Base-by-base conservation (phyloP, 306 rosid species). In the Fragaria iinumae region DNA sequence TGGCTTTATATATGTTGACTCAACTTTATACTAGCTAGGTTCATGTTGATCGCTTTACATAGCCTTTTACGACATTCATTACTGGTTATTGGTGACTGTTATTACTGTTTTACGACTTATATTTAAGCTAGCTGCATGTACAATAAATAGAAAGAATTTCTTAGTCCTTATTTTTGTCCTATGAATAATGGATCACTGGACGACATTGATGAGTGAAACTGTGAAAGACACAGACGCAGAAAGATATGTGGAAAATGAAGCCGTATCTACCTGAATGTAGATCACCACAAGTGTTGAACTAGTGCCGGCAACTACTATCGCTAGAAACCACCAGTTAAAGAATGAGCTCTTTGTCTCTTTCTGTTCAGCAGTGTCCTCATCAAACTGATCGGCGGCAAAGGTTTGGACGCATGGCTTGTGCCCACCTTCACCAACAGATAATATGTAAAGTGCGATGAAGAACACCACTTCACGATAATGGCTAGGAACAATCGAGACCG, bases 311-410 rank as follows among this genome's bases (percentile, higher is more conserved):
- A 77, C 77, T 0, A 91, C 96, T 20, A 89, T 47, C 0, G 85
- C 93, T 60, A 91, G n/a, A 48, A 70, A 90, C 93, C 97, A 92
- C 93, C 92, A 92, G 38, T 92, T 92, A 74, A 84, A 89, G 83
- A 90, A 89, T 1, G 96, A 90, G 63, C 93, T 87, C 80, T 90
- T 90, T 29, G 52, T 73, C 80, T 59, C 80, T 92, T 87, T 84
- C 48, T 87, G 89, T 10, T 83, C 69, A 6, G 9, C 9, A 3
- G 93, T 66, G 50, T 82, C 88, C 9, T 92, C 96, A 23, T 87
- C 84, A 18, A 90, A 92, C 9, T 92, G 96, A 68, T 90, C 96
- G 32, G 97, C 97, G 4, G 97, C 97, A 23, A 92, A 92, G 5
- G 97, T 92, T 41, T 90, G 96, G 2, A 87, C 93, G 32, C 96